Evolutionary conservation across 148 eudicot species (phyloP).

Genomic region (Agrostemma githago): DNA sequence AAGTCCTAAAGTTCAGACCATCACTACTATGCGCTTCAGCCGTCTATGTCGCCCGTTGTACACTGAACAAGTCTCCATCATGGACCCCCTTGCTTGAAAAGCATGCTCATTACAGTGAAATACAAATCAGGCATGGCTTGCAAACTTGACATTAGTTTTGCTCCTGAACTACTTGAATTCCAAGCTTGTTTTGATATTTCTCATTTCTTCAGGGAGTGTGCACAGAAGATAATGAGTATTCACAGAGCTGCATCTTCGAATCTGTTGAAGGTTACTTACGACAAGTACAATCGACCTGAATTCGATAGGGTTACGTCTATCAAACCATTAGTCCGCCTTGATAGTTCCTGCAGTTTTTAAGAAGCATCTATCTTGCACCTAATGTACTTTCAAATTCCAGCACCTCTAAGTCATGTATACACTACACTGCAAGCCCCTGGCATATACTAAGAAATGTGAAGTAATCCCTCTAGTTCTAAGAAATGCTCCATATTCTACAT

Average conservation of each 20-base stretch:
- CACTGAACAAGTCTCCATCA: constrained; percentile 47
- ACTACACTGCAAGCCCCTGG: too few species aligned
- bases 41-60: constrained; percentile 73
- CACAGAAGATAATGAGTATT: constrained; percentile 55
- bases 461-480: too few species aligned
- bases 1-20: constrained; percentile 68
- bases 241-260: constrained; percentile 61
- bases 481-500: too few species aligned
- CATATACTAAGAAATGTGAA: too few species aligned
- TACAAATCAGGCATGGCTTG: constrained; percentile 53
- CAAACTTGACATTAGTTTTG: not conserved
- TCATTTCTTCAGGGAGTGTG: constrained; percentile 57
- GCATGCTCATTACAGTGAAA: constrained; percentile 55
- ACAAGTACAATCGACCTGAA: constrained; percentile 51
- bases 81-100: constrained; percentile 67
- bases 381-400: too few species aligned
- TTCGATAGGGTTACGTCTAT: constrained; percentile 47
- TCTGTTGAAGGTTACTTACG: constrained; percentile 51
- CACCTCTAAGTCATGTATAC: too few species aligned
- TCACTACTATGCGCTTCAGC: constrained; percentile 89
- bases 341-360: not conserved
- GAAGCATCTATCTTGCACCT: not conserved
- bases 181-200: not conserved
- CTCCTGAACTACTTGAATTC: not conserved
- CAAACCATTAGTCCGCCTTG: constrained; percentile 43